Conservation (phyloP, 306 rosid species). For the Vigna hirtella region DNA sequence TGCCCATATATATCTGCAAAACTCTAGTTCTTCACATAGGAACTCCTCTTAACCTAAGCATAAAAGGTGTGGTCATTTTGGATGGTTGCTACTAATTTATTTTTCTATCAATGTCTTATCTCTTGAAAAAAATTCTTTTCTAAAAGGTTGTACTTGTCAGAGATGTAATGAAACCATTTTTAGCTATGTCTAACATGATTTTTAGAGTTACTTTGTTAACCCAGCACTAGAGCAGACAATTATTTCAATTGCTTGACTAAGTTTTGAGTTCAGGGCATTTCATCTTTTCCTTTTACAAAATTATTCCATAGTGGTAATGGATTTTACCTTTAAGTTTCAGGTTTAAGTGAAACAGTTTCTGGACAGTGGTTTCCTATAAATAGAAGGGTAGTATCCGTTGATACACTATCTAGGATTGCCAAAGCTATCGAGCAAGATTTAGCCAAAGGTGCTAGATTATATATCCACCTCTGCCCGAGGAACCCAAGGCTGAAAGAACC, state of each 20-base stretch:
- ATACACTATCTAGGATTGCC: slow-evolving; percentile 65
- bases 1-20: slow-evolving; percentile 78
- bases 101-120: slow-evolving; percentile 25
- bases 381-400: slow-evolving; percentile 64
- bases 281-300: neutral
- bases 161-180: neutral
- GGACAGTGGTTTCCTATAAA: slow-evolving; percentile 61
- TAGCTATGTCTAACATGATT: neutral
- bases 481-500: too few species aligned
- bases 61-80: too few species aligned
- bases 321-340: slow-evolving; percentile 54
- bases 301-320: slow-evolving; percentile 27
- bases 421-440: slow-evolving; percentile 85
- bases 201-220: neutral
- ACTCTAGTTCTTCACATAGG: slow-evolving; percentile 77
- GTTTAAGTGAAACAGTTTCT: slow-evolving; percentile 68
- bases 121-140: neutral
- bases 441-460: slow-evolving; percentile 69
- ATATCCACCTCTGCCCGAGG: too few species aligned
- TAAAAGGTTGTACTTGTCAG: neutral
- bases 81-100: too few species aligned
- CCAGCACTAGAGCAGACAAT: neutral
- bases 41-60: slow-evolving; percentile 42
- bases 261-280: slow-evolving; percentile 14
- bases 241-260: slow-evolving; percentile 10